Conservation (phyloP, 2,329 filamentous ascomycete species). For the Venturiaceae sp. region DNA sequence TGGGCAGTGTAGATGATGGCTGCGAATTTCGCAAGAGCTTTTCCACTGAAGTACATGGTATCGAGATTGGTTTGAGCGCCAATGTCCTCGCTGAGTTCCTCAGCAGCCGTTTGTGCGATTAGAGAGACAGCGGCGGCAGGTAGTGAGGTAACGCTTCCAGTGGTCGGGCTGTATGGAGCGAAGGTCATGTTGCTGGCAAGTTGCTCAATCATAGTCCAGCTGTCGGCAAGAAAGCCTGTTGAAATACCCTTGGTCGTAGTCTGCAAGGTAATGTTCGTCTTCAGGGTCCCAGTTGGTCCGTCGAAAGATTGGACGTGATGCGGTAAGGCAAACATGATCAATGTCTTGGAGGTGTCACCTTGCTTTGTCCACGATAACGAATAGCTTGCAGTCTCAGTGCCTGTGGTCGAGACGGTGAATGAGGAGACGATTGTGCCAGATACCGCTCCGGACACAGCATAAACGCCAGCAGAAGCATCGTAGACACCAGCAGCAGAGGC, state of each 20-base stretch:
- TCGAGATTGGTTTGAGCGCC: constrained; percentile 61
- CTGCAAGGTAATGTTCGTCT: constrained; percentile 51
- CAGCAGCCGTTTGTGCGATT: constrained; percentile 54
- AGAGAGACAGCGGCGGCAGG: constrained; percentile 36
- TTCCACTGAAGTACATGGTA: constrained; percentile 92
- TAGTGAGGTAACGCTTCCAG: constrained; percentile 27
- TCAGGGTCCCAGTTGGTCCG: constrained; percentile 36
- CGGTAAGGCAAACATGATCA: constrained; percentile 81
- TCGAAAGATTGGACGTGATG: constrained; percentile 78
- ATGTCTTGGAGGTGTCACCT: constrained; percentile 53
- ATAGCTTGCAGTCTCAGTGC: constrained; percentile 58
- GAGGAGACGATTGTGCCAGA: constrained; percentile 53
- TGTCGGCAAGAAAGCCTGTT: constrained; percentile 59
- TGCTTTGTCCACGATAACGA: constrained; percentile 62
- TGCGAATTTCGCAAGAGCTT: constrained; percentile 29
- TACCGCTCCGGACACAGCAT: constrained; percentile 51
- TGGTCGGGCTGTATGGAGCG: constrained; percentile 59
- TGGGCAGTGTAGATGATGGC: constrained; percentile 35
- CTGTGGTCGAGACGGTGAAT: constrained; percentile 45
- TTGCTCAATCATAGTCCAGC: constrained; percentile 72
- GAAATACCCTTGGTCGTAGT: constrained; percentile 81
- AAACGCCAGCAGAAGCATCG: constrained; percentile 68
- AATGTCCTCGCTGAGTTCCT: constrained; percentile 71
- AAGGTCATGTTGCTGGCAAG: constrained; percentile 70
- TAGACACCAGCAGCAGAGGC: constrained; percentile 58